These are phyloP conservation scores for Melampsora allii-populina DNA, from an alignment of 1,284 basidiomycete genomes.

Conservation along the genomic window DNA sequence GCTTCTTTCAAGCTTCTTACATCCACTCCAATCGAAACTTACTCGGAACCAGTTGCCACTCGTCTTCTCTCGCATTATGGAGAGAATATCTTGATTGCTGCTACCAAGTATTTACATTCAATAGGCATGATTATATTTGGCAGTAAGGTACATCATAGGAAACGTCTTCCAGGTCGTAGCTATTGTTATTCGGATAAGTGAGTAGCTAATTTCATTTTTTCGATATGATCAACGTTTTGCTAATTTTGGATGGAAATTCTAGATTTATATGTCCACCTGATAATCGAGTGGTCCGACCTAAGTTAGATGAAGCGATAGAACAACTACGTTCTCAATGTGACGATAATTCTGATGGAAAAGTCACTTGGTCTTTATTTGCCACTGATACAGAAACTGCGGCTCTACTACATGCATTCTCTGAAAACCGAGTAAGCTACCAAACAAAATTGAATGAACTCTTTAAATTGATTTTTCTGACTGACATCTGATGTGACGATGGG, in stretches of 20 bases:
- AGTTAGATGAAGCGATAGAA: background rate
- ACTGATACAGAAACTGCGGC: constrained; percentile 34
- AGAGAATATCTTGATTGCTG: constrained; percentile 16
- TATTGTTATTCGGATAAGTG: constrained; percentile 42
- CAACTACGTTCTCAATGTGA: background rate
- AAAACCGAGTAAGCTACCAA: constrained; percentile 9
- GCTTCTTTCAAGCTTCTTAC: constrained; percentile 30
- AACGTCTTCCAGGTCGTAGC: constrained; percentile 38
- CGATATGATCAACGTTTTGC: background rate
- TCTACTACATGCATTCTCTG: constrained; percentile 38
- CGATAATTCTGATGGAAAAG: background rate
- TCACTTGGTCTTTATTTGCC: constrained; percentile 34
- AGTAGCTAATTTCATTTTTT: background rate
- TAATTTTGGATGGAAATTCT: background rate
- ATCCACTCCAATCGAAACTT: constrained; percentile 34
- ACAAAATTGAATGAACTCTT: background rate
- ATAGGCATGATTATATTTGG: constrained; percentile 22
- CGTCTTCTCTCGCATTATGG: constrained; percentile 23
- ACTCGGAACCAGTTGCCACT: constrained; percentile 29
- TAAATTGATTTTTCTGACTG: background rate
- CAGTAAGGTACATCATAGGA: constrained; percentile 28
- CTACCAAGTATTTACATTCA: constrained; percentile 22
- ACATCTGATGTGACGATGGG: background rate
- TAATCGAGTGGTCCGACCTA: constrained; percentile 14
- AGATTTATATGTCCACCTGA: constrained; percentile 29